Evolutionary conservation across 495 filamentous ascomycete species (phyloP).

Genomic region (Hypoxylon perforatum): DNA sequence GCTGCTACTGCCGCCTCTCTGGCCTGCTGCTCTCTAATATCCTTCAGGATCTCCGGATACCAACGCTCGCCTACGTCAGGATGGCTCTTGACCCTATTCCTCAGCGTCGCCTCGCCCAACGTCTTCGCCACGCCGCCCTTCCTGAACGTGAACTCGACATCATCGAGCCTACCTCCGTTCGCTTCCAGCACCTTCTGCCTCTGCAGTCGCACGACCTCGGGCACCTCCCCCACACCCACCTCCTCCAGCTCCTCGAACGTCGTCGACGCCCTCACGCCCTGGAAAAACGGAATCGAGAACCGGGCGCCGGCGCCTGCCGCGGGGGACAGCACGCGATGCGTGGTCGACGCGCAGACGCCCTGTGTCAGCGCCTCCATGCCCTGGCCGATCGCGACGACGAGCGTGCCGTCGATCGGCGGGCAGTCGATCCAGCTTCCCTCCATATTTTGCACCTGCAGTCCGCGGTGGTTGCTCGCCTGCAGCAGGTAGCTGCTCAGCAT

Average conservation of each 20-base stretch:
- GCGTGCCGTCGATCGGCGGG: conserved; percentile 69
- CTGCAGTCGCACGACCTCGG: conserved; percentile 70
- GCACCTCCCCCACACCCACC: conserved; percentile 71
- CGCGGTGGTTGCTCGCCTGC: conserved; percentile 81
- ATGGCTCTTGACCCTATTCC: conserved; percentile 91
- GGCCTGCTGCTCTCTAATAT: conserved; percentile 60
- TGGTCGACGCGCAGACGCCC: conserved; percentile 87
- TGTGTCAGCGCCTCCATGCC: conserved; percentile 90
- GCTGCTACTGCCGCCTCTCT: conserved; percentile 43
- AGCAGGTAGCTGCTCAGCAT: conserved; percentile 89
- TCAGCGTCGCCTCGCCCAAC: conserved; percentile 83
- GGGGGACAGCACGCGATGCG: conserved; percentile 82
- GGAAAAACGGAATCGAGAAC: conserved; percentile 91
- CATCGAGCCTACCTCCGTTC: conserved; percentile 68
- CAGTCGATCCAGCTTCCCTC: conserved; percentile 83
- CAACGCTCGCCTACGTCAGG: conserved; percentile 88
- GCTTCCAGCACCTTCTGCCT: conserved; percentile 61
- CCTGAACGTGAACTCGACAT: conserved; percentile 83
- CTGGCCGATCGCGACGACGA: conserved; percentile 93
- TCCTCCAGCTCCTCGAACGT: conserved; percentile 75
- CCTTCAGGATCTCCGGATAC: conserved; percentile 76
- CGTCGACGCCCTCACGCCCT: conserved; percentile 85
- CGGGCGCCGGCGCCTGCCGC: conserved; percentile 73
- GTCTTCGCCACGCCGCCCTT: conserved; percentile 69
- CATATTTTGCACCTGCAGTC: conserved; percentile 91